Conservation (phyloP, 116 monocot genomes). For the Trichopus zeylanicus region DNA sequence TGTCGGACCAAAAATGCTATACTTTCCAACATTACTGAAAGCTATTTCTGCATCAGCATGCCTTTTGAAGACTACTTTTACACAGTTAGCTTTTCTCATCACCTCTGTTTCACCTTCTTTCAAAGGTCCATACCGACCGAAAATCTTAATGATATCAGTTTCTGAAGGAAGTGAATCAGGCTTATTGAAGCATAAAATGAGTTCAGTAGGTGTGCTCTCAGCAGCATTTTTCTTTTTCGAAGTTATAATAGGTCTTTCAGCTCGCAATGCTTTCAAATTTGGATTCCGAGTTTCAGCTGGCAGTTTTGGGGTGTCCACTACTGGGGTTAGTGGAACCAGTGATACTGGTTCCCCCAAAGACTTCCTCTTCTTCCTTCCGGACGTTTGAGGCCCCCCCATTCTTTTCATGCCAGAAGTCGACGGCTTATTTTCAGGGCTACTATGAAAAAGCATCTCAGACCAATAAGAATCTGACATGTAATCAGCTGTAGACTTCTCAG, state of each 20-base stretch:
- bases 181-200: conserved; percentile 60
- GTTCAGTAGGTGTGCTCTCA: conserved; percentile 55
- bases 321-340: conserved; percentile 6
- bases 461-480: conserved; percentile 83
- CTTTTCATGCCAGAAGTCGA: conserved; percentile 31
- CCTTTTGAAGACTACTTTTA: conserved; percentile 78
- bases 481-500: conserved; percentile 33
- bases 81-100: conserved; percentile 30
- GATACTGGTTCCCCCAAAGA: conserved; percentile 19
- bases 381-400: conserved; percentile 11
- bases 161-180: conserved; percentile 61
- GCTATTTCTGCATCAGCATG: conserved; percentile 91
- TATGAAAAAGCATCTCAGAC: conserved; percentile 41
- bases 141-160: conserved; percentile 64
- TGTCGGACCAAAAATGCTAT: conserved; percentile 65
- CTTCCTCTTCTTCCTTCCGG: conserved; percentile 30
- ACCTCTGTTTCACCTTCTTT: conserved; percentile 69
- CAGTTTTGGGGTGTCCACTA: conserved; percentile 18
- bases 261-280: conserved; percentile 22
- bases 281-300: conserved; percentile 18
- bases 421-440: conserved; percentile 28
- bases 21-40: conserved; percentile 70
- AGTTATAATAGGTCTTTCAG: conserved; percentile 50
- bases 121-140: conserved; percentile 84
- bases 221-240: conserved; percentile 66